Conservation (phyloP, 805 yeast species). For the Yamadazyma paraphyllophila region DNA sequence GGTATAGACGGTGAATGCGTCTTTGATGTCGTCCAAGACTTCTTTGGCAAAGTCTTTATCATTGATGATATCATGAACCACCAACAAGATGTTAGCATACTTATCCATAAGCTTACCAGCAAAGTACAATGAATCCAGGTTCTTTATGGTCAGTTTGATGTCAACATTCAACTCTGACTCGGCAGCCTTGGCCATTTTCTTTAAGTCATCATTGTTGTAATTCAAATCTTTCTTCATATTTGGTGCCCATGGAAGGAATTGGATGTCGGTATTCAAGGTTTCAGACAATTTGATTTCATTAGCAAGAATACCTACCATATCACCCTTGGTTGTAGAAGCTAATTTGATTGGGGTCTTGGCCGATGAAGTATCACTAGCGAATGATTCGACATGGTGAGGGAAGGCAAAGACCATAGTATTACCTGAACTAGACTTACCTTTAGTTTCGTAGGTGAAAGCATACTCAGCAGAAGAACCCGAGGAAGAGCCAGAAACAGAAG, state of each 20-base stretch:
- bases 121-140: conserved; percentile 44
- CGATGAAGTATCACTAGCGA: conserved; percentile 24
- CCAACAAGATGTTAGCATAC: conserved; percentile 54
- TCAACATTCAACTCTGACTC: conserved; percentile 47
- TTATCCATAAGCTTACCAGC: conserved; percentile 56
- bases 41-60: conserved; percentile 38
- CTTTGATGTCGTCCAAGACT: conserved; percentile 36
- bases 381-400: conserved; percentile 50
- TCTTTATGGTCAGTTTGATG: conserved; percentile 39
- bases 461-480: conserved; percentile 48
- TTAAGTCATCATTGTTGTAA: conserved; percentile 45
- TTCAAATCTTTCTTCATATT: conserved; percentile 26
- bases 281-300: conserved; percentile 37
- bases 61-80: conserved; percentile 46
- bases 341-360: conserved; percentile 42
- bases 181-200: conserved; percentile 44
- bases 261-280: conserved; percentile 36
- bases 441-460: conserved; percentile 45
- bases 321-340: conserved; percentile 51
- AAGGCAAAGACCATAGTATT: conserved; percentile 49
- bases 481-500: conserved; percentile 46
- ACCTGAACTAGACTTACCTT: conserved; percentile 49
- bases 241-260: conserved; percentile 47
- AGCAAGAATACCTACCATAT: conserved; percentile 46
- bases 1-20: conserved; percentile 42